Conservation (phyloP, 495 filamentous ascomycete genomes). For the Aspergillus olivimuriae region DNA sequence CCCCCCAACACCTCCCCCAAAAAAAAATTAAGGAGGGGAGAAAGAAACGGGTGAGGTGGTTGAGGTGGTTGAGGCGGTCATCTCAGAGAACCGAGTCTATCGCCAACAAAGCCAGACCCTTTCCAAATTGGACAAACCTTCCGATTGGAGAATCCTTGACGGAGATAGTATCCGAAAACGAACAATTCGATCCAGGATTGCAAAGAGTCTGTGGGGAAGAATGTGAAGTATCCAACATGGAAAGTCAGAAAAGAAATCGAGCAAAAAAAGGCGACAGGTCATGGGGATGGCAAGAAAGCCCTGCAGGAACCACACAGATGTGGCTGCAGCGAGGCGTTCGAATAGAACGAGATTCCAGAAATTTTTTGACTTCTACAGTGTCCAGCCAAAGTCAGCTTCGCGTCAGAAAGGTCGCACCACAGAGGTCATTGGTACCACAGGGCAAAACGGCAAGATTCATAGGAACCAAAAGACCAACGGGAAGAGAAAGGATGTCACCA, state of each 20-base stretch:
- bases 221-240: background rate
- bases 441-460: too few relatives aligned
- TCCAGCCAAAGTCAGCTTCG: background rate
- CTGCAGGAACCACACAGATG: slow-evolving; percentile 11
- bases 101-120: too few relatives aligned
- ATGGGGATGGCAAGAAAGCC: background rate
- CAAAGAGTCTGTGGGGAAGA: slow-evolving; percentile 3
- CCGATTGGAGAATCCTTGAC: background rate
- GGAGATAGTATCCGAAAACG: background rate
- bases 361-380: background rate
- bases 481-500: too few relatives aligned
- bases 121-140: too few relatives aligned
- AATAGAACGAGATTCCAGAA: background rate
- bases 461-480: too few relatives aligned
- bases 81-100: too few relatives aligned
- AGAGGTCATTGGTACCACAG: background rate
- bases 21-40: background rate
- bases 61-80: too few relatives aligned
- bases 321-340: slow-evolving; percentile 7
- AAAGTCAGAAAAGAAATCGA: slow-evolving; percentile 1
- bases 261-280: slow-evolving; percentile 2
- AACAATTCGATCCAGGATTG: background rate
- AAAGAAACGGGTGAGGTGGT: too few relatives aligned
- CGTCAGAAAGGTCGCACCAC: background rate
- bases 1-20: too few relatives aligned